These are phyloP conservation scores for Backusella liffmaniae DNA, from an alignment of 192 early-diverging fungal genomes.

Conservation along the genomic window DNA sequence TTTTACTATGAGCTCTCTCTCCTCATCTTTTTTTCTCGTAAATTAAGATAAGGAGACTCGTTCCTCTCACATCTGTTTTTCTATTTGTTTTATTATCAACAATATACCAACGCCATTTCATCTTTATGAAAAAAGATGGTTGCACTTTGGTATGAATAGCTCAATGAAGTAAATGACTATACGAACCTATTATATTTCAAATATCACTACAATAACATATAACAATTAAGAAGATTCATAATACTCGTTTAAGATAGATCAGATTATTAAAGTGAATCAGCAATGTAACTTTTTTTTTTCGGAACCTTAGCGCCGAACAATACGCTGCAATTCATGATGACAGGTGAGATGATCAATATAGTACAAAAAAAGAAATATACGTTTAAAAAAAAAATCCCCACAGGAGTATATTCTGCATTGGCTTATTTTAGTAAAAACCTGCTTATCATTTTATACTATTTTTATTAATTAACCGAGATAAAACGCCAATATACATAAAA, in stretches of 20 bases:
- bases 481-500: not conserved
- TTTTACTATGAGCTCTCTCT: no score
- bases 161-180: no score
- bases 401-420: not conserved
- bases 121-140: no score
- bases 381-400: not conserved
- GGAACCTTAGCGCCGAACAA: not conserved
- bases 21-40: no score
- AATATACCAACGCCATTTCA: no score
- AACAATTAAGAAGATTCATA: not conserved
- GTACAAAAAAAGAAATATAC: not conserved
- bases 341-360: not conserved
- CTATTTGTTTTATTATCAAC: no score
- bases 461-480: not conserved
- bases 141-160: no score
- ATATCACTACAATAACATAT: no score
- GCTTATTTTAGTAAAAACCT: not conserved
- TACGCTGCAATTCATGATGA: not conserved
- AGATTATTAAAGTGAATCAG: not conserved
- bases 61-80: no score
- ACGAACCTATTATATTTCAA: no score
- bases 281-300: not conserved
- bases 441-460: not conserved
- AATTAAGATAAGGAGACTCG: no score
- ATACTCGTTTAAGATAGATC: not conserved